These are phyloP conservation scores for Stagonosporopsis chrysanthemi DNA, from an alignment of 2,329 filamentous ascomycete genomes.

Conservation along the genomic window DNA sequence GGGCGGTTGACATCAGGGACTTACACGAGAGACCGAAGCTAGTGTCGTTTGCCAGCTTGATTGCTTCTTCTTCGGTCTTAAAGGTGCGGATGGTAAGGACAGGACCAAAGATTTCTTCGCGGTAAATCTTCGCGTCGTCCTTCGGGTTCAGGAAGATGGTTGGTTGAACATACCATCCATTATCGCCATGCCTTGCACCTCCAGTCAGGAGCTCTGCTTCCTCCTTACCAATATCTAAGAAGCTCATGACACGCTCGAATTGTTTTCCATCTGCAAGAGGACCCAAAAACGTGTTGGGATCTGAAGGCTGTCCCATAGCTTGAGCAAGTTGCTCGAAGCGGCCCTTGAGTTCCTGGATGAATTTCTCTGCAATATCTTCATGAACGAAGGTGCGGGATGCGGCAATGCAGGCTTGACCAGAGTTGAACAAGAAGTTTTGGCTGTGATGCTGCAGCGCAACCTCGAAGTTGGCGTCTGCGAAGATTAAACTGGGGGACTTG, in stretches of 20 bases:
- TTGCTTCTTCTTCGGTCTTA: conserved; percentile 43
- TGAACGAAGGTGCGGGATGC: conserved; percentile 42
- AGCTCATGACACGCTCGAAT: conserved; percentile 39
- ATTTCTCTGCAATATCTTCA: conserved; percentile 36
- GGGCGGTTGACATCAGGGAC: background rate
- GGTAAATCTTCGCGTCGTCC: conserved; percentile 34
- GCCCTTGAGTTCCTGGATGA: conserved; percentile 37
- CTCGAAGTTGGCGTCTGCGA: conserved; percentile 58
- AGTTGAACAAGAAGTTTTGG: conserved; percentile 38
- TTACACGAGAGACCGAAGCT: conserved; percentile 36
- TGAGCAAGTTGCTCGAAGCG: conserved; percentile 29
- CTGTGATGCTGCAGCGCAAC: conserved; percentile 47
- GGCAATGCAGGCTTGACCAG: conserved; percentile 37
- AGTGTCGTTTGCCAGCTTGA: conserved; percentile 44
- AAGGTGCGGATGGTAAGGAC: conserved; percentile 41
- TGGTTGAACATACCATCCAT: conserved; percentile 38
- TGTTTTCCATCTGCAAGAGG: conserved; percentile 41
- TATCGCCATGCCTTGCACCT: conserved; percentile 37
- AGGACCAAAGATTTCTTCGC: conserved; percentile 46
- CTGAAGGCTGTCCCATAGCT: conserved; percentile 33
- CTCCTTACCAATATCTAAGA: conserved; percentile 39
- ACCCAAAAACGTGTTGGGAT: conserved; percentile 35
- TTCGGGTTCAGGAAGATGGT: conserved; percentile 42
- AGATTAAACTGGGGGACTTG: conserved; percentile 57
- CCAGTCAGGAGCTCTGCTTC: conserved; percentile 41